Percentiles rank a stretch among this genome's conserved stretches.
phyloP scores from a whole-genome alignment of 108 stramenopile species.

The Aurantiochytrium sp. region DNA sequence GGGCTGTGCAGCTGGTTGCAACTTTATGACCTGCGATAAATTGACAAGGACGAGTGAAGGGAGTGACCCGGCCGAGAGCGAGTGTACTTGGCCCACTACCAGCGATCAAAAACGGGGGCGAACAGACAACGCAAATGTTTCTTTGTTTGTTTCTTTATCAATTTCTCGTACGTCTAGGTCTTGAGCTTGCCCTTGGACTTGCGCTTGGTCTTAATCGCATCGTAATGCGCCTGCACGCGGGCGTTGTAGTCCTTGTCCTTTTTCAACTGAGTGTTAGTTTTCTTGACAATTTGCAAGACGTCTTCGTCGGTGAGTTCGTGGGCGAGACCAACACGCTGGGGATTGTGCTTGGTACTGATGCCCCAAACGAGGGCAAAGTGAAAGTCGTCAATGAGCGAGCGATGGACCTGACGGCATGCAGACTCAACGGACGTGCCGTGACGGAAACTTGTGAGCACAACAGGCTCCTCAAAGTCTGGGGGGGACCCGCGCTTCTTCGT shows the following conservation, averaged over 20 bases:
- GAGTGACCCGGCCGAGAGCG: too few relatives aligned
- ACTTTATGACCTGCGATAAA: too few relatives aligned
- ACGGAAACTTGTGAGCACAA: constrained; percentile 83
- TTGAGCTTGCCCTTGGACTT: constrained; percentile 20
- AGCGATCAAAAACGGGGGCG: background rate
- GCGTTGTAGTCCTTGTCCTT: constrained; percentile 57
- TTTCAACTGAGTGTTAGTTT: constrained; percentile 89
- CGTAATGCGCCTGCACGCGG: constrained; percentile 55
- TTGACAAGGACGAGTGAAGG: too few relatives aligned
- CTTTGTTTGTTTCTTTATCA: background rate
- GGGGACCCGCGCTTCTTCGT: constrained; percentile 84
- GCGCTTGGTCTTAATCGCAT: constrained; percentile 66
- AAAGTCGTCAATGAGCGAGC: constrained; percentile 60
- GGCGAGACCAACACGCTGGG: constrained; percentile 85
- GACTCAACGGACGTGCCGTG: constrained; percentile 46
- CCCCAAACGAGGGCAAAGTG: constrained; percentile 99
- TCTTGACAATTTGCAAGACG: constrained; percentile 92
- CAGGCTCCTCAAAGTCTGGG: constrained; percentile 91
- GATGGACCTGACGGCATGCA: constrained; percentile 42
- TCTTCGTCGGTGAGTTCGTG: constrained; percentile 92
- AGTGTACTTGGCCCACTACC: too few relatives aligned
- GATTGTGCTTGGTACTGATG: constrained; percentile 80
- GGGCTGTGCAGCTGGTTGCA: too few relatives aligned
- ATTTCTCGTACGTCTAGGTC: background rate
- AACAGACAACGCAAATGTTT: background rate